These are phyloP conservation scores for Aspergillus brunneoviolaceus DNA, from an alignment of 2,329 filamentous ascomycete genomes.

Conservation along the genomic window DNA sequence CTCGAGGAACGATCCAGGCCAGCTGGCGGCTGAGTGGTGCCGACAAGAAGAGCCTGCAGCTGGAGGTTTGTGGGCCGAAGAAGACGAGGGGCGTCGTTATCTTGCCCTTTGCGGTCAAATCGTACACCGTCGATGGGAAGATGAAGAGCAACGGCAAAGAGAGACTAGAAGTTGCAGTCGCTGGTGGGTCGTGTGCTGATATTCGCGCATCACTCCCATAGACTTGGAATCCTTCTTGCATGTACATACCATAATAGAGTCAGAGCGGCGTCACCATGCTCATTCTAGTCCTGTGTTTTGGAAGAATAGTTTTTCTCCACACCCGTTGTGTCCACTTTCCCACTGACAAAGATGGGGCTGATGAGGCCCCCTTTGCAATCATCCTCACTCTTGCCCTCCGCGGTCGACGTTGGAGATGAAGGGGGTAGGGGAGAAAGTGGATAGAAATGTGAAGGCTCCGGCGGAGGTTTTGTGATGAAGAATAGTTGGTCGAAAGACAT, in stretches of 20 bases:
- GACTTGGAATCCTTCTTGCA: background rate
- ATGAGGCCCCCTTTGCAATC: too few relatives aligned
- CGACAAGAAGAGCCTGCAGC: background rate
- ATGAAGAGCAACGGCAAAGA: too few relatives aligned
- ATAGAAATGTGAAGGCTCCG: too few relatives aligned
- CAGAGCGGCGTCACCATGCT: background rate
- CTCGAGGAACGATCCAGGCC: constrained; percentile 1
- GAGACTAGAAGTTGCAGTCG: background rate
- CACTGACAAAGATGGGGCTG: too few relatives aligned
- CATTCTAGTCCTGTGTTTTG: too few relatives aligned
- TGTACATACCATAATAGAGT: background rate
- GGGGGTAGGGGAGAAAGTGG: too few relatives aligned
- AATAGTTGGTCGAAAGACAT: background rate
- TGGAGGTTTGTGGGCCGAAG: background rate
- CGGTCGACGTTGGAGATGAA: too few relatives aligned
- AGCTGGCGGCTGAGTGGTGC: background rate
- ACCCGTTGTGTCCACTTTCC: too few relatives aligned
- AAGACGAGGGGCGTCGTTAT: background rate
- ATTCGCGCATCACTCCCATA: background rate
- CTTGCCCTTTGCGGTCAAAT: background rate
- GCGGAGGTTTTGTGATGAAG: too few relatives aligned
- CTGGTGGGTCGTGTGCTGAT: background rate
- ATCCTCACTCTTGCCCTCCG: too few relatives aligned
- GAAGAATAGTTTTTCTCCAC: too few relatives aligned
- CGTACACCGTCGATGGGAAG: background rate